Base-by-base conservation (phyloP, 305 asterid species). In the Euphrasia arctica region DNA sequence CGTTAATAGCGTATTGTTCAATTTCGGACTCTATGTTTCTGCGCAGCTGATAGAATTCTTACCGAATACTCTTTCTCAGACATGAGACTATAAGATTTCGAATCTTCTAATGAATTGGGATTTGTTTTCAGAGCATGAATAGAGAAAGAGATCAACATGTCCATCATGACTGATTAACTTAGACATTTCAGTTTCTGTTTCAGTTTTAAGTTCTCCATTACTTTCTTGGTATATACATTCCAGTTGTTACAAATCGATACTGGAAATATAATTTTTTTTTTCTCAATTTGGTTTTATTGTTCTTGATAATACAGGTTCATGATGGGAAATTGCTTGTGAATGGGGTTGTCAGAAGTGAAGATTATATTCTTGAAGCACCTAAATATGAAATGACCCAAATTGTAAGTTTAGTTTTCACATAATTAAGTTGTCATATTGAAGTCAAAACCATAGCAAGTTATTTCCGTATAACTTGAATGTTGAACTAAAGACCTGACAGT, bases 291-390 rank as follows among this genome's bases (percentile, higher is more conserved):
- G 48, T 14, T 32, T 61, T 60, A 39, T 52, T 61, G 70, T n/a
- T 32, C 28, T 75, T 18, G 55, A 29, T 60, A 29, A 60, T 78
- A 78, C 89, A 92, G 98, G 97, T 90, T 78, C 97, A 86, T 68
- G 80, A 86, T 55, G 99, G 99, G 75, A 93, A 90, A 77, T 72
- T 93, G 75, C 80, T 88, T 4, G 95, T 93, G 62, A 93, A 93
- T 71, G 99, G 99, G 59, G 88, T 88, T 18, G 80, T 36, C 63
- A 72, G 95, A 71, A 83, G 73, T 69, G 99, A 93, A 79, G 89
- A 85, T 64, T 90, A 72, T 72, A 79, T 90, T 68, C 78, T 72
- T 29, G 99, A 90, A 80, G 79, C 83, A 11, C 99, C 99, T 49
- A 90, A 88, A 51, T 93, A 93, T 68, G 95, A 90, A 69, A 88